Conservation (phyloP, 2,329 filamentous ascomycete genomes). For the Stagonosporopsis rhizophila region DNA sequence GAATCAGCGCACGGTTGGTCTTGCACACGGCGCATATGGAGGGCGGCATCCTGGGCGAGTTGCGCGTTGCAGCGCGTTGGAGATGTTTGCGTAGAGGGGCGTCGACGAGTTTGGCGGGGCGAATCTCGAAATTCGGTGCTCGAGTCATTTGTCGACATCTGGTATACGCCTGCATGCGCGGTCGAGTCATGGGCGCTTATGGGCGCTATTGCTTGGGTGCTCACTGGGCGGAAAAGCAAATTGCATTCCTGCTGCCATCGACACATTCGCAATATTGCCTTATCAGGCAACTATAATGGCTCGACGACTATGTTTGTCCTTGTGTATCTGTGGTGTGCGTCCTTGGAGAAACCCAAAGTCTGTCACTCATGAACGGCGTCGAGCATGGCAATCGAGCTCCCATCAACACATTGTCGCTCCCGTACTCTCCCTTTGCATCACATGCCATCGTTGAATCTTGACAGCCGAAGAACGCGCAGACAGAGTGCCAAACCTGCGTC, state of each 20-base stretch:
- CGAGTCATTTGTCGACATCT: conserved; percentile 18
- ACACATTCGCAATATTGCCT: neutral
- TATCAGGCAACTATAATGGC: neutral
- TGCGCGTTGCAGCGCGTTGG: conserved; percentile 6
- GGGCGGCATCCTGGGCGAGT: conserved; percentile 70
- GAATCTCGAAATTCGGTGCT: neutral
- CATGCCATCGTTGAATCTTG: too few species aligned
- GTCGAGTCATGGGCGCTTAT: conserved; percentile 5
- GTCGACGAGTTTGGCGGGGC: conserved; percentile 13
- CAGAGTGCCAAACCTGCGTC: too few species aligned
- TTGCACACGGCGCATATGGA: conserved; percentile 78
- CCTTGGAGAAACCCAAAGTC: too few species aligned
- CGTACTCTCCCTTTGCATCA: too few species aligned
- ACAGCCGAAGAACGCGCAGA: too few species aligned
- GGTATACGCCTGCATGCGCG: too few species aligned
- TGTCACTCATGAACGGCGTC: too few species aligned
- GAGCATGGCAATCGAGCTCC: too few species aligned
- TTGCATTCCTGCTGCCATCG: conserved; percentile 7
- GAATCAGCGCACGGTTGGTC: conserved; percentile 80
- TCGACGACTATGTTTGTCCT: neutral
- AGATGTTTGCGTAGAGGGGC: neutral
- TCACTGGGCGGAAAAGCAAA: conserved; percentile 5
- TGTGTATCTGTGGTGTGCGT: too few species aligned
- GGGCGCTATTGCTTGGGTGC: neutral
- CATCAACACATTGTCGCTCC: too few species aligned